Base-by-base conservation (phyloP, 1,284 basidiomycete genomes). In the Phenoliferia sp. region DNA sequence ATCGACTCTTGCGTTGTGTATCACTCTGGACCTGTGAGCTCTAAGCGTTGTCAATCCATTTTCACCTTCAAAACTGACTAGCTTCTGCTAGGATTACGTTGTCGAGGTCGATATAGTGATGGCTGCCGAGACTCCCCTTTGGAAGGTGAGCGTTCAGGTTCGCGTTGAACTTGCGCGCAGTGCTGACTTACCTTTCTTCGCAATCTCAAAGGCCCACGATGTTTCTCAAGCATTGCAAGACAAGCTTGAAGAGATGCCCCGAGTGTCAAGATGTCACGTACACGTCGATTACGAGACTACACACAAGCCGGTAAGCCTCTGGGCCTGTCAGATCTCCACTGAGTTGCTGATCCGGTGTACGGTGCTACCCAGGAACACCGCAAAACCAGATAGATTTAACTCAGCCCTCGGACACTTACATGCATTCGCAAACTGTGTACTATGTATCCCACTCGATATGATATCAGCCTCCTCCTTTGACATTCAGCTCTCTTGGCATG, bases 81-180 rank as follows among this genome's bases (percentile, higher is more conserved):
- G 17, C 34, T 12, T 32, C 1, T 3, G 5, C 10, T 26, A 59
- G 57, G 59, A 35, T 26, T 59, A 59, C 57, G 90, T 93, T 76
- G 94, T 97, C 59, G 94, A 97, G 80, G 85, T 97, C 12, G 95
- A 98, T 79, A 87, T 98, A 63, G 94, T 98, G 31, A 92, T 99
- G 87, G 85, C 39, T 7, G 35, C 36, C 29, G 39, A 61, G 10
- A 61, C 59, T 17, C 59, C 59, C 3, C 59, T 61, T 0, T 61
- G 44, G 44, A 61, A 61, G 56, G 48, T 52, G 39, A 12, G 39
- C 28, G 22, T 19, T 52, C 19, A 5, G 9, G 9, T 33, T 34
- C 9, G 7, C 32, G 19, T 33, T 54, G n/a, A n/a, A n/a, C 22
- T 9, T 12, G 16, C 3, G 34, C 57, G 17, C 50, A 29, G 32